Evolutionary conservation across 805 yeast genomes (phyloP), one percentile per base, ranked within the genome.

Genomic region (Ogataea salicorniae): DNA sequence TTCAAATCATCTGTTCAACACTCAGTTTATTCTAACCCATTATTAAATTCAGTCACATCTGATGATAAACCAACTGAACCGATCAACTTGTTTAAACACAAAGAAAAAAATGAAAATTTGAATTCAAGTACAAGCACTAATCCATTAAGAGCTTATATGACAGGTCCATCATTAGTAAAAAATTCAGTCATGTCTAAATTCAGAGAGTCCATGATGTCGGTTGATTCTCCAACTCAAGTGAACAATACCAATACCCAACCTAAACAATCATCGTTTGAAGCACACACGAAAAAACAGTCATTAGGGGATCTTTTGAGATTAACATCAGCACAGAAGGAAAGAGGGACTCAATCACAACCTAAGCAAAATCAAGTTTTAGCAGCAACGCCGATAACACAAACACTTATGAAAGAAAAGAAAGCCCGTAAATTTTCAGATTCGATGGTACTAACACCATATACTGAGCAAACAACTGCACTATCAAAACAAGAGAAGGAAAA

Each of bases 121-220:
- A 39, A 47, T 18, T 47, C 46, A 22, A 47, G 50, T 20, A 45
- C 47, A 55, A 46, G 48, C 9, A 49, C 49, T n/a, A 82, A 80
- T 54, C 83, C 83, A 8, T 61, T 80, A 39, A 73, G 79, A 34
- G 77, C 80, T 3, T 82, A 82, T 2, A 61, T 80, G 45, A 77
- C 75, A 48, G 73, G 72, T 43, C 55, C 71, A 43, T 65, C 66
- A 37, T 54, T 66, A 16, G 73, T 73, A 45, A 67, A 77, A 26
- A 64, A 74, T 59, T 79, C 73, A 22, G 69, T 68, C 51, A 64
- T 64, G 65, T 60, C 60, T 26, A 71, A 68, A 34, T 58, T 71
- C 45, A 63, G 69, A 53, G 67, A 70, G 39, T 65, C 72, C 2
- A 59, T 65, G 64, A 48, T 49, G 44, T 46, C 58, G 7, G 53